Conservation (phyloP, 176 grass and related monocot species). For the Avena eriantha region DNA sequence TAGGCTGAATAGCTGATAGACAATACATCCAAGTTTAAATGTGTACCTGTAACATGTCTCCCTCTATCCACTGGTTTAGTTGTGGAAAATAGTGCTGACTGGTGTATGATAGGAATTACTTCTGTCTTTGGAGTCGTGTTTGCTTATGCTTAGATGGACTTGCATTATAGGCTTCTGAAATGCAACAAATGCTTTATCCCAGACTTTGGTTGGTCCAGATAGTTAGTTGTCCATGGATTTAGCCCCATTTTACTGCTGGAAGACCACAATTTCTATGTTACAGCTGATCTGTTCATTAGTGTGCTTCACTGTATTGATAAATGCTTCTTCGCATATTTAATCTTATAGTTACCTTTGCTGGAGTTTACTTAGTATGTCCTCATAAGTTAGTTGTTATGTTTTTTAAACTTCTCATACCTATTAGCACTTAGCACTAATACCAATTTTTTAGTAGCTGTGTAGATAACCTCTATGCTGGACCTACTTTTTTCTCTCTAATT, state of each 20-base stretch:
- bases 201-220: conserved; percentile 2
- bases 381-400: not conserved
- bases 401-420: not conserved
- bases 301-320: no score
- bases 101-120: not conserved
- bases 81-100: not conserved
- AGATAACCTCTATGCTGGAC: conserved; percentile 4
- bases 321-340: not conserved
- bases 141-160: not conserved
- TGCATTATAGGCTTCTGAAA: not conserved
- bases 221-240: not conserved
- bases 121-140: not conserved
- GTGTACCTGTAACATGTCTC: no score
- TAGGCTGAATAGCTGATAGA: no score
- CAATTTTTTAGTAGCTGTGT: not conserved
- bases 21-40: no score
- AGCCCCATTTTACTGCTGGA: conserved; percentile 1
- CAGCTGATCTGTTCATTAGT: no score
- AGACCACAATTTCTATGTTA: not conserved
- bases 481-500: not conserved
- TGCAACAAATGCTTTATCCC: not conserved
- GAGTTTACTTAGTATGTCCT: not conserved
- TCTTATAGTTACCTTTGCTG: not conserved
- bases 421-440: not conserved
- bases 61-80: not conserved